Conservation (phyloP, 768 basidiomycete genomes). For the Phlebiopsis flavidoalba region DNA sequence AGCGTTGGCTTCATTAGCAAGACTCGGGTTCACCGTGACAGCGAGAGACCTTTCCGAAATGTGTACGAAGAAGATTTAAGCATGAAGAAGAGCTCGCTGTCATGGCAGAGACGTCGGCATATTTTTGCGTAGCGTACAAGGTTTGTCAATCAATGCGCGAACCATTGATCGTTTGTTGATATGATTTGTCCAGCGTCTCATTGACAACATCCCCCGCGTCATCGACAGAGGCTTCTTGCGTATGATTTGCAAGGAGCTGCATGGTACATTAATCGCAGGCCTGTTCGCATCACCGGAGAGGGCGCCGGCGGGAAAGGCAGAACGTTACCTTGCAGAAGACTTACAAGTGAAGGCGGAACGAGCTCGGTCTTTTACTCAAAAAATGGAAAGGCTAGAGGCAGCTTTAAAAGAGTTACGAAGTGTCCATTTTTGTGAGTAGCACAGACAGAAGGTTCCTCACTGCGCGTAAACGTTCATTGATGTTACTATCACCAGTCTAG, state of each 20-base stretch:
- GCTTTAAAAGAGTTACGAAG: not conserved
- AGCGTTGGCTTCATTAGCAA: not conserved
- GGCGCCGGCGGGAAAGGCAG: constrained; percentile 14
- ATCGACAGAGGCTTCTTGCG: constrained; percentile 45
- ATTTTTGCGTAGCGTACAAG: constrained; percentile 57
- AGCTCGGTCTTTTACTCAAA: not conserved
- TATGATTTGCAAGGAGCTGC: constrained; percentile 18
- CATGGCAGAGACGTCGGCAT: constrained; percentile 69
- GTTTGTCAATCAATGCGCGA: constrained; percentile 1
- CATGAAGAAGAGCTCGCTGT: constrained; percentile 54
- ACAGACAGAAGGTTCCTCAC: no score
- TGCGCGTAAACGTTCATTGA: no score
- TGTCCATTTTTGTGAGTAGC: not conserved
- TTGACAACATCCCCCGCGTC: constrained; percentile 36
- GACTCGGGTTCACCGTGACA: not conserved
- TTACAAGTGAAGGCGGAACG: not conserved
- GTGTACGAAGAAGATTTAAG: not conserved
- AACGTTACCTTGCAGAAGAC: constrained; percentile 25
- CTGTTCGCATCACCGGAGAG: constrained; percentile 19
- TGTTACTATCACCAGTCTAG: no score
- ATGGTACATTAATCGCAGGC: constrained; percentile 17
- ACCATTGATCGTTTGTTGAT: constrained; percentile 16
- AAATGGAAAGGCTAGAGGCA: not conserved
- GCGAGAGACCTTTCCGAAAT: not conserved
- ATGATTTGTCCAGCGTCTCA: constrained; percentile 19